These are phyloP conservation scores for Eucalyptus curtisii DNA, from an alignment of 345 rosid genomes.

Conservation along the genomic window DNA sequence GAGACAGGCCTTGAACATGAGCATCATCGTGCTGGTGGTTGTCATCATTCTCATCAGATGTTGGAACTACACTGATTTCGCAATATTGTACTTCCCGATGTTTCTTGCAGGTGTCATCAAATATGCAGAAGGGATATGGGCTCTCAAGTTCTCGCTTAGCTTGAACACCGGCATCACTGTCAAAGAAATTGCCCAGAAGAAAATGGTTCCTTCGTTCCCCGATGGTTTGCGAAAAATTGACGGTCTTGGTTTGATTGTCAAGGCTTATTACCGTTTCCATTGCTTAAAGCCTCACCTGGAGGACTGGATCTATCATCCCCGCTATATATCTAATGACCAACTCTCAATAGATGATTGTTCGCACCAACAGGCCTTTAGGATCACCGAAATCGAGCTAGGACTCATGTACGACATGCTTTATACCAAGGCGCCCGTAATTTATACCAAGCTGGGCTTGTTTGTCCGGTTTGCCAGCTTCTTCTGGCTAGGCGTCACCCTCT, in stretches of 20 bases:
- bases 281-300: background rate
- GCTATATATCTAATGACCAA: background rate
- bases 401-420: constrained; percentile 6
- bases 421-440: background rate
- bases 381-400: background rate
- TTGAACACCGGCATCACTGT: background rate
- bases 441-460: background rate
- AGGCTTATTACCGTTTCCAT: background rate
- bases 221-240: background rate
- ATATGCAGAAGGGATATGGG: background rate
- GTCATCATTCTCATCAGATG: background rate
- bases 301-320: background rate
- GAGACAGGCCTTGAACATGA: background rate
- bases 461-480: background rate
- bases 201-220: no score
- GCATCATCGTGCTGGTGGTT: background rate
- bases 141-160: background rate
- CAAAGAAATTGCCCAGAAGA: background rate
- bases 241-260: background rate
- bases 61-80: background rate
- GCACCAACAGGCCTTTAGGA: background rate
- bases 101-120: background rate
- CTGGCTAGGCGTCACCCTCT: background rate
- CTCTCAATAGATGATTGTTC: background rate
- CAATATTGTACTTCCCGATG: background rate